phyloP scores from a whole-genome alignment of 2,329 filamentous ascomycete genomes.

The Cladosporium sphaerospermum region DNA sequence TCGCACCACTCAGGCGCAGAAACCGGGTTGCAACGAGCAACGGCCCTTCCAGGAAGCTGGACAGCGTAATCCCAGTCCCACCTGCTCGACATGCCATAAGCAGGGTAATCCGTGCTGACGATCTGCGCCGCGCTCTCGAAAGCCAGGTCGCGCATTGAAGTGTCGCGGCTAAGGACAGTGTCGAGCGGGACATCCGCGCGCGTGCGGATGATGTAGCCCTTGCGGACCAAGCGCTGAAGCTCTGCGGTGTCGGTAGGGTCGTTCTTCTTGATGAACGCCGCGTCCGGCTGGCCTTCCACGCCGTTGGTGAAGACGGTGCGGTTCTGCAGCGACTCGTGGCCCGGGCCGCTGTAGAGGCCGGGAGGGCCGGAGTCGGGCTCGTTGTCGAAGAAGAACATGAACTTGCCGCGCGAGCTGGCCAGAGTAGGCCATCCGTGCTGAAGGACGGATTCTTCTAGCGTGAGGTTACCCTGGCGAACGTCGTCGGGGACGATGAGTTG shows the following conservation, averaged over 20 bases:
- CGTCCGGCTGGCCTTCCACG: slow-evolving; percentile 39
- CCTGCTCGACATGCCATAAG: slow-evolving; percentile 41
- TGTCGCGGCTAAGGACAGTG: slow-evolving; percentile 38
- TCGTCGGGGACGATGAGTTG: slow-evolving; percentile 46
- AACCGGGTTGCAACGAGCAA: slow-evolving; percentile 35
- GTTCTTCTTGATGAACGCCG: slow-evolving; percentile 47
- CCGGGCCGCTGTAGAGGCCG: slow-evolving; percentile 33
- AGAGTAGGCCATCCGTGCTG: slow-evolving; percentile 45
- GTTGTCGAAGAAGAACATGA: slow-evolving; percentile 50
- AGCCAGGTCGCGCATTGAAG: slow-evolving; percentile 39
- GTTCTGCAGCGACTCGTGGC: slow-evolving; percentile 36
- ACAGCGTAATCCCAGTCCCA: slow-evolving; percentile 45
- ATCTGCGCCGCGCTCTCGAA: slow-evolving; percentile 45
- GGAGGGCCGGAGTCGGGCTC: slow-evolving; percentile 32
- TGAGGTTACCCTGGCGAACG: slow-evolving; percentile 35
- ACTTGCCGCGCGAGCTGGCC: slow-evolving; percentile 38
- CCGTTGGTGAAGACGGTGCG: slow-evolving; percentile 46
- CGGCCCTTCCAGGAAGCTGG: slow-evolving; percentile 24
- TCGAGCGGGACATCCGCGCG: slow-evolving; percentile 42
- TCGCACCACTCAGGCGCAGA: slow-evolving; percentile 31
- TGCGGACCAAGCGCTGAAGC: slow-evolving; percentile 41
- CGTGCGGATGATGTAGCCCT: slow-evolving; percentile 46
- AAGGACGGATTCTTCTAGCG: slow-evolving; percentile 44
- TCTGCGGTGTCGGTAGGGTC: slow-evolving; percentile 36
- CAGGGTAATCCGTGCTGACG: slow-evolving; percentile 45